Base-by-base conservation (phyloP, 1,284 basidiomycete genomes). In the Sporisorium graminicola region DNA sequence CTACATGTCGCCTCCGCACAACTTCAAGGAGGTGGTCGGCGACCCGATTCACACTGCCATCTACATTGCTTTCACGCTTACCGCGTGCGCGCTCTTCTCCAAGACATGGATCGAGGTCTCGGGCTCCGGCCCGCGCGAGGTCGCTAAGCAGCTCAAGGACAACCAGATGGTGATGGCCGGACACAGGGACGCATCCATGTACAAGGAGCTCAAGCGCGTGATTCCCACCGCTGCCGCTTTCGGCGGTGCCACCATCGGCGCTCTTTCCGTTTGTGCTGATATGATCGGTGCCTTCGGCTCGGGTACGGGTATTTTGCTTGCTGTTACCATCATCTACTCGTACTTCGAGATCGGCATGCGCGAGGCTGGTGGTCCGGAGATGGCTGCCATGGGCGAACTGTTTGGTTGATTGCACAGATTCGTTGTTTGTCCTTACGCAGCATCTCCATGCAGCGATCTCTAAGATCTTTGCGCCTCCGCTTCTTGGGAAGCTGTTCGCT, bases 41-140 rank as follows among this genome's bases (percentile, higher is more conserved):
- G 96, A 99, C 87, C 96, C 96, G 4, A 91, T 98, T 83, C 97
- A 99, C 88, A 96, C 94, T 0, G 88, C 90, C 40, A 88, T 98
- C 81, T 98, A 99, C 88, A 91, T 98, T 84, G 88, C 90, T 7
- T 98, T 98, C 88, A 97, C 96, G 87, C 89, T 96, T 69, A 91
- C 92, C 35, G 94, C 94, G 14, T 99, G 96, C 85, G 96, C 96
- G 14, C 89, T 98, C 80, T 98, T 99, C 89, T 95, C 93, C 86
- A 98, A 98, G 90, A 97, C 96, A 5, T 99, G 96, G 96, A 98
- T 99, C 82, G 96, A 98, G 85, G 94, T 98, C 42, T 98, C 94
- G 2, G 96, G 96, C 37, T 93, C 92, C 63, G 95, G 96, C 18
- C 96, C 96, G 18, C 89, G 96, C 58, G 96, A 99, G 81, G 92